These are phyloP conservation scores for Podaxis sp. DNA, from an alignment of 768 basidiomycete genomes.

Conservation along the genomic window DNA sequence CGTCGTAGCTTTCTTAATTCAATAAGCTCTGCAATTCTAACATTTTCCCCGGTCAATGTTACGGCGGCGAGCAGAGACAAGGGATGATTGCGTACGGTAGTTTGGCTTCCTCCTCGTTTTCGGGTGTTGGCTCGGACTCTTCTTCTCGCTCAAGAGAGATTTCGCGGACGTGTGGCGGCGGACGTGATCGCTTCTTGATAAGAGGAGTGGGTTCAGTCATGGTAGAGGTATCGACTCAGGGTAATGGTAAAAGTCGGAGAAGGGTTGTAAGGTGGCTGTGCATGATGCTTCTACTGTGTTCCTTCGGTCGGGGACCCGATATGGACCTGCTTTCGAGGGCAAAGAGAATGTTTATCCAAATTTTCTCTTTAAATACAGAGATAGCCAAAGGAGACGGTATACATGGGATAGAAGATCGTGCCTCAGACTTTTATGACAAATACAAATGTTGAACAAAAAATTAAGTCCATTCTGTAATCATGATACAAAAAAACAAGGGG, in stretches of 20 bases:
- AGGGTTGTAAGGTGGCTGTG: conserved; percentile 14
- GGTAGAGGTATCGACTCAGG: conserved; percentile 13
- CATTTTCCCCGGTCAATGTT: not conserved
- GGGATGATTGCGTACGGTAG: conserved; percentile 42
- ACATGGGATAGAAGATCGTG: not conserved
- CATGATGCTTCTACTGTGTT: not conserved
- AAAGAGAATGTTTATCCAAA: not conserved
- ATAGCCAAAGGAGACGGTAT: not conserved
- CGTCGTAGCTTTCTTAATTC: conserved; percentile 76
- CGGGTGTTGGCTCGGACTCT: conserved; percentile 22
- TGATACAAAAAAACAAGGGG: not conserved
- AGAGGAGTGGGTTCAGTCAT: conserved; percentile 26
- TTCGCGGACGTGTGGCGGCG: conserved; percentile 54
- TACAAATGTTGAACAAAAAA: conserved; percentile 2
- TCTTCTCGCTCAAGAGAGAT: conserved; percentile 38
- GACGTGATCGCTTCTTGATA: conserved; percentile 75
- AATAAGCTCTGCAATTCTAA: conserved; percentile 76
- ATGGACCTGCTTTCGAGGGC: not conserved
- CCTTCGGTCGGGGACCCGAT: not conserved
- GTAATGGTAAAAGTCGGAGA: not conserved
- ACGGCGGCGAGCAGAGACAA: not conserved
- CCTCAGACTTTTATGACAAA: conserved; percentile 6
- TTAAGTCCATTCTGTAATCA: not conserved
- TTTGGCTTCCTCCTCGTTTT: conserved; percentile 38
- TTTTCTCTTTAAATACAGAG: not conserved